Evolutionary conservation across 345 rosid species (phyloP).

Genomic region (Mangifera indica): DNA sequence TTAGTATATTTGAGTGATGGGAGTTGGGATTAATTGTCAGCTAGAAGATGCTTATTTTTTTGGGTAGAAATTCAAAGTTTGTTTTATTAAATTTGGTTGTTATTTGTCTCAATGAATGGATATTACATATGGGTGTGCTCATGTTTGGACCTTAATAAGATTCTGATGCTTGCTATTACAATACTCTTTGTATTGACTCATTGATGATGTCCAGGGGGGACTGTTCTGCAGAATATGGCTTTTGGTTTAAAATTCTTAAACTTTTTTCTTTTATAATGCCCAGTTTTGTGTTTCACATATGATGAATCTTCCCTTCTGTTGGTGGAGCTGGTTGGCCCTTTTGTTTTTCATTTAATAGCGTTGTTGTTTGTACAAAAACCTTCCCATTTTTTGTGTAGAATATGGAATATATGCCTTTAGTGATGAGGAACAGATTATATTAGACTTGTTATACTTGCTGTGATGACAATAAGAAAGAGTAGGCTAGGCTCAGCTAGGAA

Average conservation of each 20-base stretch:
- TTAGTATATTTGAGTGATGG: constrained; percentile 20
- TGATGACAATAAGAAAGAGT: constrained; percentile 6
- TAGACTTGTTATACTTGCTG: constrained; percentile 13
- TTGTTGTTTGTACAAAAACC: constrained; percentile 16
- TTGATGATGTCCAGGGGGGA: constrained; percentile 39
- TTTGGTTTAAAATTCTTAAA: constrained; percentile 25
- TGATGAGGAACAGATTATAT: constrained; percentile 20
- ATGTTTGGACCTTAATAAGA: constrained; percentile 31
- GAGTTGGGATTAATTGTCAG: constrained; percentile 32
- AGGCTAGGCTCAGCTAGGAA: constrained; percentile 11
- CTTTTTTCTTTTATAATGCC: constrained; percentile 20
- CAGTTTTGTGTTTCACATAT: constrained; percentile 55
- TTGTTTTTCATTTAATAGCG: constrained; percentile 20
- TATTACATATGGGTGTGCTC: constrained; percentile 25
- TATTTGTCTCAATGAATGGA: constrained; percentile 15
- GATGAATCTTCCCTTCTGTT: constrained; percentile 37
- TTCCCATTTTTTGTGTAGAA: constrained; percentile 29
- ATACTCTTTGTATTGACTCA: constrained; percentile 34
- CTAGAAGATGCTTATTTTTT: constrained; percentile 43
- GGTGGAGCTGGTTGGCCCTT: constrained; percentile 34
- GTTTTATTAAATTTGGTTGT: constrained; percentile 23
- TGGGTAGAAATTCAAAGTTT: constrained; percentile 18
- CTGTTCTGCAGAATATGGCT: constrained; percentile 55
- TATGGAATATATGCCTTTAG: constrained; percentile 41
- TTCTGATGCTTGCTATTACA: constrained; percentile 57